Evolutionary conservation across 2,329 filamentous ascomycete genomes (phyloP).

Genomic region (Alternaria angustiovoidea): DNA sequence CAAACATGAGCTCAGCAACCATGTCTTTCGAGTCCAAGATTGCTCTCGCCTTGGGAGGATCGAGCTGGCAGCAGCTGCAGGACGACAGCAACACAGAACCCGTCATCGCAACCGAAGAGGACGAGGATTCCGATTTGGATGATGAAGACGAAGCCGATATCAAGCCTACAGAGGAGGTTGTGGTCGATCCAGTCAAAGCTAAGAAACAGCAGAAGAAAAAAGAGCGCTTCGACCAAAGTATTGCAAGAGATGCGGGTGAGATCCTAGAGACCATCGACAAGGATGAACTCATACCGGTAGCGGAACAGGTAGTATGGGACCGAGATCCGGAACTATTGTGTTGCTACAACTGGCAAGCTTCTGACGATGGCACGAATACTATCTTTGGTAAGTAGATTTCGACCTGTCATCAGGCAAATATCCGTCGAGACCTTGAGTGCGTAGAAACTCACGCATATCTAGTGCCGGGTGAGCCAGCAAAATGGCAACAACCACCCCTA

Average conservation of each 20-base stretch:
- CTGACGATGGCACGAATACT: slow-evolving; percentile 30
- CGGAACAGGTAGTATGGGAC: slow-evolving; percentile 32
- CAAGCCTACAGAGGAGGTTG: background rate
- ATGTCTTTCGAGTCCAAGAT: slow-evolving; percentile 26
- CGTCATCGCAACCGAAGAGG: background rate
- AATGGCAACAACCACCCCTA: slow-evolving; percentile 28
- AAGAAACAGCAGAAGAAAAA: slow-evolving; percentile 28
- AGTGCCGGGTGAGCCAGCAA: slow-evolving; percentile 39
- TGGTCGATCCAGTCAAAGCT: slow-evolving; percentile 7
- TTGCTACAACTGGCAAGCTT: slow-evolving; percentile 41
- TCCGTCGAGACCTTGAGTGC: background rate
- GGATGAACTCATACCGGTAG: slow-evolving; percentile 19
- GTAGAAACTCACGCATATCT: slow-evolving; percentile 1
- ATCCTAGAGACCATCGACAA: slow-evolving; percentile 24
- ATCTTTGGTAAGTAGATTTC: slow-evolving; percentile 28
- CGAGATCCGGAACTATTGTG: slow-evolving; percentile 38
- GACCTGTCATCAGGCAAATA: background rate
- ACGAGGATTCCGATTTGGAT: background rate
- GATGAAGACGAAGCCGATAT: background rate
- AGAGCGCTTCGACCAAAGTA: slow-evolving; percentile 16
- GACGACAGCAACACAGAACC: background rate
- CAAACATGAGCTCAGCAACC: slow-evolving; percentile 6
- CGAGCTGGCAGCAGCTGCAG: slow-evolving; percentile 24
- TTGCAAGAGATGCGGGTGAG: slow-evolving; percentile 27
- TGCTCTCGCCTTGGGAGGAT: slow-evolving; percentile 20